phyloP scores from a whole-genome alignment of 441 rosid genomes.

The Pelargonium fulgidum region DNA sequence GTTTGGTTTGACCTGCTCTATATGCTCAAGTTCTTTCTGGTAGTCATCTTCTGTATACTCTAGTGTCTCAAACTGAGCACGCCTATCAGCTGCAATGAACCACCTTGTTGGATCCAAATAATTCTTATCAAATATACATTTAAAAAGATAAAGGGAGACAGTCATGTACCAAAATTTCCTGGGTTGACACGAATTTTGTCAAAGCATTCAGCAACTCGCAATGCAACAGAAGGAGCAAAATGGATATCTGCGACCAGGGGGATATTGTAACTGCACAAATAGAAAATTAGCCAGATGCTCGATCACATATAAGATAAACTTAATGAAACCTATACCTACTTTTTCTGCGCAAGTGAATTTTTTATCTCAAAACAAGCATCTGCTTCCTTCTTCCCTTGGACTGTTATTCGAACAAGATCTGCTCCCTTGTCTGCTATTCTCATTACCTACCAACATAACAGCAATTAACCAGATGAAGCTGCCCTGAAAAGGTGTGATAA shows the following conservation, averaged over 20 bases:
- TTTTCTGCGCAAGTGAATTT: slow-evolving; percentile 80
- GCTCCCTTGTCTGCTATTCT: slow-evolving; percentile 88
- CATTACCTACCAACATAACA: slow-evolving; percentile 58
- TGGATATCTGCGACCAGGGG: slow-evolving; percentile 97
- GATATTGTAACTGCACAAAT: slow-evolving; percentile 68
- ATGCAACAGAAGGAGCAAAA: slow-evolving; percentile 86
- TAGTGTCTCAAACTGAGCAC: slow-evolving; percentile 86
- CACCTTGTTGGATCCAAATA: slow-evolving; percentile 19
- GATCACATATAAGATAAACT: slow-evolving; percentile 13
- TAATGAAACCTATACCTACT: slow-evolving; percentile 36
- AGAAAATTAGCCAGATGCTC: slow-evolving; percentile 16
- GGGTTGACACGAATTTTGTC: slow-evolving; percentile 98
- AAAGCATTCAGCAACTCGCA: slow-evolving; percentile 89
- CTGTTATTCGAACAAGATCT: slow-evolving; percentile 88
- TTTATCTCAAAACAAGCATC: slow-evolving; percentile 95
- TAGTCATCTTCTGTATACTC: slow-evolving; percentile 93
- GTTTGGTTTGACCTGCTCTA: slow-evolving; percentile 55
- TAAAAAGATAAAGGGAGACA: neutral
- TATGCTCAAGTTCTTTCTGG: slow-evolving; percentile 88
- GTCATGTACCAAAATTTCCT: slow-evolving; percentile 74
- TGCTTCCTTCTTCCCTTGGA: slow-evolving; percentile 97
- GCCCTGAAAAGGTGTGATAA: slow-evolving; percentile 1
- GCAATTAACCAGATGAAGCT: slow-evolving; percentile 10
- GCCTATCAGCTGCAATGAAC: slow-evolving; percentile 71
- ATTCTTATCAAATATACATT: slow-evolving; percentile 21